Evolutionary conservation across 768 basidiomycete genomes (phyloP).

Genomic region (Psilocybe cyanescens): DNA sequence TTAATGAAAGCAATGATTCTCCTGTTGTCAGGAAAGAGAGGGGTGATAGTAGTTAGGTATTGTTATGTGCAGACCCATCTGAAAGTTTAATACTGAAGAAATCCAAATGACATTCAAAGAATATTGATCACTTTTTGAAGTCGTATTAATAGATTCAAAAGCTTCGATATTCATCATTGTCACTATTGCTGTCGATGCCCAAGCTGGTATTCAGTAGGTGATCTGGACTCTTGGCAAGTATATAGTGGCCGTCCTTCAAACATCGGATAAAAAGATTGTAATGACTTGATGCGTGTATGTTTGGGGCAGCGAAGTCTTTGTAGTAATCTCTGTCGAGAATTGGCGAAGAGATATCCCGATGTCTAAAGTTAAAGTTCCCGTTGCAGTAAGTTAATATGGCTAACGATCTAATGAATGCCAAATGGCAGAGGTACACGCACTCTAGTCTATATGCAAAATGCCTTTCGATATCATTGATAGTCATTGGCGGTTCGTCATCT

Average conservation of each 20-base stretch:
- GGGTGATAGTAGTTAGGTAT: too few species aligned
- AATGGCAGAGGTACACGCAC: too few species aligned
- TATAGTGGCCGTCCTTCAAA: not conserved
- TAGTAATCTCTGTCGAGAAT: constrained; percentile 32
- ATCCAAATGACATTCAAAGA: too few species aligned
- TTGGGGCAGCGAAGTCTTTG: constrained; percentile 26
- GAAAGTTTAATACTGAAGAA: too few species aligned
- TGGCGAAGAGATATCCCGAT: not conserved
- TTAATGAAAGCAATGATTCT: too few species aligned
- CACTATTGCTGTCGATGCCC: not conserved
- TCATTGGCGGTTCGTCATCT: constrained; percentile 31
- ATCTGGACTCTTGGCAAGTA: not conserved
- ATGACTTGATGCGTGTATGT: constrained; percentile 10
- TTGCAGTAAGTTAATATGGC: too few species aligned
- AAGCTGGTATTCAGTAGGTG: not conserved
- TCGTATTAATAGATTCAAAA: too few species aligned
- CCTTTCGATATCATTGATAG: constrained; percentile 30
- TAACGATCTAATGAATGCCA: too few species aligned
- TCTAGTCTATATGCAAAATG: constrained; percentile 21
- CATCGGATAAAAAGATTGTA: not conserved
- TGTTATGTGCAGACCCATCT: too few species aligned
- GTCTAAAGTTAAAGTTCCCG: constrained; percentile 11
- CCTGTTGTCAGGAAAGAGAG: too few species aligned
- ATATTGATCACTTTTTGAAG: too few species aligned
- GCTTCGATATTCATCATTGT: too few species aligned